A percentile compares a stretch with the other conserved stretches of the same genome.
phyloP scores from a whole-genome alignment of 305 asterid species.

The Lippia alba region DNA sequence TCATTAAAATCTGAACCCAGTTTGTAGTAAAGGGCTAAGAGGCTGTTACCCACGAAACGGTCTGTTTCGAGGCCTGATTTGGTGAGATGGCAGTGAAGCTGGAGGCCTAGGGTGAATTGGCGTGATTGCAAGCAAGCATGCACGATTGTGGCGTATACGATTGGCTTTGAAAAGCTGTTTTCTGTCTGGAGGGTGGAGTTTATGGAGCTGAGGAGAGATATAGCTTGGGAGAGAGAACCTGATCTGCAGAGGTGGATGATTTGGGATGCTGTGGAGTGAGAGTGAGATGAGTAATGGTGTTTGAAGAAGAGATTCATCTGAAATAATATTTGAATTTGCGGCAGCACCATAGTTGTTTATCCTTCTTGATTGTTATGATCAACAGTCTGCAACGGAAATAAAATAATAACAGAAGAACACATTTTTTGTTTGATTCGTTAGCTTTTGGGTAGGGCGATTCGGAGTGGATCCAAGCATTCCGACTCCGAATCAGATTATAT shows the following conservation, averaged over 20 bases:
- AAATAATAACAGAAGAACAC: no score
- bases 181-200: conserved; percentile 26
- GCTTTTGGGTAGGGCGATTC: no score
- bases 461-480: no score
- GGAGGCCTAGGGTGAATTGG: conserved; percentile 62
- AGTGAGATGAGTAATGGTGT: conserved; percentile 51
- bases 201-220: conserved; percentile 51
- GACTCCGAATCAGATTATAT: no score
- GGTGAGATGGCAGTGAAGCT: conserved; percentile 71
- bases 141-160: conserved; percentile 55
- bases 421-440: no score
- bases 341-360: no score
- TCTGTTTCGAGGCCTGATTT: conserved; percentile 71
- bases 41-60: conserved; percentile 80
- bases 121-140: conserved; percentile 61
- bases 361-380: no score
- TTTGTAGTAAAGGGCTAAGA: conserved; percentile 73
- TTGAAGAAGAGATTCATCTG: conserved; percentile 50
- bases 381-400: no score
- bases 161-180: conserved; percentile 48
- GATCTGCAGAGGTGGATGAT: conserved; percentile 62
- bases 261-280: conserved; percentile 36
- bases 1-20: conserved; percentile 46
- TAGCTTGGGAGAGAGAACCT: conserved; percentile 51
- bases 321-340: not conserved